Conservation (phyloP, 371 early-diverging fungal genomes). For the Mucor lusitanicus region DNA sequence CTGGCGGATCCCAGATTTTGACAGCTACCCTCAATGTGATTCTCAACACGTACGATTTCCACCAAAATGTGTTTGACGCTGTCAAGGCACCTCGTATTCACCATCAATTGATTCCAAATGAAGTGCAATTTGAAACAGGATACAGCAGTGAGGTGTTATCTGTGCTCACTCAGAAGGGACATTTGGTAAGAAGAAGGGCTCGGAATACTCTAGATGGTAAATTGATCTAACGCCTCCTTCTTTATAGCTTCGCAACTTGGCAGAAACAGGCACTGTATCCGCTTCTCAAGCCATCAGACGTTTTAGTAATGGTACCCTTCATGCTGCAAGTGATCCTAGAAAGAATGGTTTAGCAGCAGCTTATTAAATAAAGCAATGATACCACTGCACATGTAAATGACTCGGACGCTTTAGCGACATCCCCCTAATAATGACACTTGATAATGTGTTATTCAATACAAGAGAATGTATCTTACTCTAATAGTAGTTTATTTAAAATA, state of each 20-base stretch:
- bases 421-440: too few relatives aligned
- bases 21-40: conserved; percentile 84
- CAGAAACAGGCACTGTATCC: conserved; percentile 22
- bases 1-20: conserved; percentile 95
- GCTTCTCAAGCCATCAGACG: conserved; percentile 44
- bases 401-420: too few relatives aligned
- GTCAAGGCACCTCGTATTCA: conserved; percentile 85
- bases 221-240: background rate
- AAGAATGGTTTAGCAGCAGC: conserved; percentile 46
- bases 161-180: conserved; percentile 22
- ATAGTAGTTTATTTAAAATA: background rate
- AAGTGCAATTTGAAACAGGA: conserved; percentile 44
- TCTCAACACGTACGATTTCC: conserved; percentile 75
- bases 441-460: background rate
- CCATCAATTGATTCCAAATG: conserved; percentile 90
- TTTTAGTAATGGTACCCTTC: conserved; percentile 26
- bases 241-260: conserved; percentile 12
- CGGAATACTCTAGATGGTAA: too few relatives aligned
- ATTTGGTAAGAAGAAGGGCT: conserved; percentile 16
- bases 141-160: conserved; percentile 8
- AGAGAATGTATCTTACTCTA: background rate
- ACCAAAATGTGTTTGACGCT: conserved; percentile 70
- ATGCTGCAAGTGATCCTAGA: conserved; percentile 51
- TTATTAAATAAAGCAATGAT: conserved; percentile 18
- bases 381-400: too few relatives aligned